phyloP scores from a whole-genome alignment of 2,329 filamentous ascomycete genomes.

The Xylaria sp. region DNA sequence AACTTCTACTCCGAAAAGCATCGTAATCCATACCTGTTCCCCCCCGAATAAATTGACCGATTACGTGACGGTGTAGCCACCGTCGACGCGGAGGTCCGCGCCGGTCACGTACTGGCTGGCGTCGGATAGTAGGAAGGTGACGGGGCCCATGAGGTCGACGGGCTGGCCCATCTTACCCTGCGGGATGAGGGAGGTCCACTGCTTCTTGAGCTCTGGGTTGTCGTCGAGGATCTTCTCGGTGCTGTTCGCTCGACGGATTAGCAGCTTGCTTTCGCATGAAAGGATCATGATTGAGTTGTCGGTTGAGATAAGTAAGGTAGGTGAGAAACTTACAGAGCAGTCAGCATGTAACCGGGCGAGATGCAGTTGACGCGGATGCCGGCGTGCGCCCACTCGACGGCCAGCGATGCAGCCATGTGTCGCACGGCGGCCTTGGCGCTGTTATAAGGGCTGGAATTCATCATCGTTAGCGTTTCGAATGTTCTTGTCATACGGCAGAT shows the following conservation, averaged over 20 bases:
- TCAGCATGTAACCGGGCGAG: conserved; percentile 95
- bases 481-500: background rate
- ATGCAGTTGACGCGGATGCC: conserved; percentile 96
- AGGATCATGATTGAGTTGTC: background rate
- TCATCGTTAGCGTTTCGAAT: conserved; percentile 14
- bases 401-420: conserved; percentile 86
- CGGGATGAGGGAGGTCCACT: conserved; percentile 93
- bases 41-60: background rate
- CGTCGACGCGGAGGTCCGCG: conserved; percentile 83
- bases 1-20: background rate
- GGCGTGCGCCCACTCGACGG: conserved; percentile 91
- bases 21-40: background rate
- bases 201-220: conserved; percentile 86
- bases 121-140: conserved; percentile 85
- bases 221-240: conserved; percentile 95
- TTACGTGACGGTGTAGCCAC: conserved; percentile 86
- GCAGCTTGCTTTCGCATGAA: background rate
- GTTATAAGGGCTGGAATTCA: conserved; percentile 76
- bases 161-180: conserved; percentile 93
- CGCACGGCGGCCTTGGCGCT: conserved; percentile 91
- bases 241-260: conserved; percentile 55
- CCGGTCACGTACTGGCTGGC: conserved; percentile 78
- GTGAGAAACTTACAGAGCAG: conserved; percentile 75
- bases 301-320: background rate
- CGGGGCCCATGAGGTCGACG: conserved; percentile 91